Evolutionary conservation across 2,329 filamentous ascomycete species (phyloP), one percentile per base, ranked within the genome.

Genomic region (Ceratocystis diversiconidia): DNA sequence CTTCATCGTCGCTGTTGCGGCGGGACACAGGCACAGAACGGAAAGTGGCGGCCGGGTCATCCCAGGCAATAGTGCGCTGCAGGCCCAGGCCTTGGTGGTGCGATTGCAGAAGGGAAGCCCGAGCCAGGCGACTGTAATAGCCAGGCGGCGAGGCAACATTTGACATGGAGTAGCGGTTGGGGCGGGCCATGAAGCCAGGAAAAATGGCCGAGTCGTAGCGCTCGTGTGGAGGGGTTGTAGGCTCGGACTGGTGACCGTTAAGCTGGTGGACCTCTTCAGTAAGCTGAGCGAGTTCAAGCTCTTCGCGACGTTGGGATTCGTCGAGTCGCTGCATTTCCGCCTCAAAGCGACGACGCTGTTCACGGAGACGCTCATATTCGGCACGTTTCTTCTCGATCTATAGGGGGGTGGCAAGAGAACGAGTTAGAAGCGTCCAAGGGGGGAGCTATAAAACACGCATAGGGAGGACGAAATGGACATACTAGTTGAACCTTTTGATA

Each of bases 221-320:
- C 74, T 94, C 92, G 75, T 97, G 94, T 41, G 94, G 94, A 25
- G 94, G 94, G 25, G 94, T 99, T 1, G 94, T 96, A 17, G 94
- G 94, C 76, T 97, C 92, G 71, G 90, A 96, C 73, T 95, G 89
- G 71, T 92, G 88, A 64, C 89, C 89, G 68, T 85, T 80, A 68
- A 80, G 76, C 71, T 80, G 73, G 67, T 80, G 79, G 66, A 95
- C 81, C 70, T 94, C 89, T 70, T 90, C 86, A 72, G 91, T 87
- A 78, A 97, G 88, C 74, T 89, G 86, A 66, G 88, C 85, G 71
- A 95, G 85, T 73, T 96, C 91, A 71, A 88, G 83, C 73, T 92
- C 90, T 73, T 94, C 89, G 68, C 83, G 85, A 69, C 87, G 86
- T 74, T 92, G 89, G 74, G 94, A 88, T 70, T 92, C 82, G 72